Percentiles rank a stretch among this genome's conserved stretches.
phyloP scores from a whole-genome alignment of 306 rosid genomes.

The Cicer arietinum region DNA sequence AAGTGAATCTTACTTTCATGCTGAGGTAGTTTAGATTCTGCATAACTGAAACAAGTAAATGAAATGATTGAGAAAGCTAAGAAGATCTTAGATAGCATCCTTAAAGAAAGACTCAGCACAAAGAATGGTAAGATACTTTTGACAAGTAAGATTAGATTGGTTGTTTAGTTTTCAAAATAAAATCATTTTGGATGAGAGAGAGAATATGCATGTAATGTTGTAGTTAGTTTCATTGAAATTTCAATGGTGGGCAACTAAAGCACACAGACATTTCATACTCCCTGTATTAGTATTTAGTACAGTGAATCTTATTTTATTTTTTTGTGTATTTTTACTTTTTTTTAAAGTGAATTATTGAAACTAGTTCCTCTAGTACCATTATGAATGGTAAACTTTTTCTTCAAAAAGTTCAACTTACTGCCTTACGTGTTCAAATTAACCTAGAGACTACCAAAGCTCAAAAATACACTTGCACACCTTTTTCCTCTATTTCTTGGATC shows the following conservation, averaged over 20 bases:
- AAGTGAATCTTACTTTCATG: conserved; percentile 46
- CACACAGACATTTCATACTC: background rate
- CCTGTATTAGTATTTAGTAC: too few relatives aligned
- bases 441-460: too few relatives aligned
- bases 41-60: conserved; percentile 40
- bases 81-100: conserved; percentile 34
- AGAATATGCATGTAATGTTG: background rate
- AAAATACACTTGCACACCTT: too few relatives aligned
- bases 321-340: too few relatives aligned
- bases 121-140: conserved; percentile 4
- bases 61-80: conserved; percentile 43
- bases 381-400: too few relatives aligned
- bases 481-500: too few relatives aligned
- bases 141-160: background rate
- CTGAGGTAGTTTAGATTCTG: conserved; percentile 48
- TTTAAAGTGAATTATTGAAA: too few relatives aligned
- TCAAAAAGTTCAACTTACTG: too few relatives aligned
- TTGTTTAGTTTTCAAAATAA: conserved; percentile 13
- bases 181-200: background rate
- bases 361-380: too few relatives aligned
- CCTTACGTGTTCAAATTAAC: too few relatives aligned
- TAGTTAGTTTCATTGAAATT: background rate
- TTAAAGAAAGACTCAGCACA: background rate
- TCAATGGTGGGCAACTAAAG: background rate
- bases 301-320: too few relatives aligned